These are phyloP conservation scores for Populus trichocarpa DNA, from an alignment of 441 rosid species.

Conservation along the genomic window DNA sequence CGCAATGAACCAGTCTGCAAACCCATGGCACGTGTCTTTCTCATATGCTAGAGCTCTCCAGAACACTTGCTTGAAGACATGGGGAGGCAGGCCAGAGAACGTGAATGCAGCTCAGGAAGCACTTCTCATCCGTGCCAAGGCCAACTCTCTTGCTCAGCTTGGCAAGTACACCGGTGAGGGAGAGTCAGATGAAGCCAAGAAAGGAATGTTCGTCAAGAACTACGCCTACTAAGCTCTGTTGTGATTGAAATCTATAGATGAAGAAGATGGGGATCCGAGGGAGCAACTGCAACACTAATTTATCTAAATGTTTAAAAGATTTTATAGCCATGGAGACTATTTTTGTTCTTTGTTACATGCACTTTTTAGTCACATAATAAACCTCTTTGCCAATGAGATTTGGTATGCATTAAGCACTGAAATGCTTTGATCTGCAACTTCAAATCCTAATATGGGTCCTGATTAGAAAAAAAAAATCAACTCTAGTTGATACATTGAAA, in stretches of 20 bases:
- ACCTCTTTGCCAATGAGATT: constrained; percentile 33
- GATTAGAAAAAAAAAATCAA: too few relatives aligned
- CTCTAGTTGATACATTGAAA: too few relatives aligned
- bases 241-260: background rate
- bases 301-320: constrained; percentile 11
- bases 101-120: constrained; percentile 75
- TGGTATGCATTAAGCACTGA: constrained; percentile 14
- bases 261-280: constrained; percentile 6
- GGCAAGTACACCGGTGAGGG: constrained; percentile 39
- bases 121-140: constrained; percentile 66
- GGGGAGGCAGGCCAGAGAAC: constrained; percentile 86
- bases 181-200: constrained; percentile 93
- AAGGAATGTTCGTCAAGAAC: constrained; percentile 87
- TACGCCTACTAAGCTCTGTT: constrained; percentile 47
- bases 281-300: background rate
- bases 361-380: constrained; percentile 36
- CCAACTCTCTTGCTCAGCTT: constrained; percentile 82
- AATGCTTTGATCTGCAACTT: background rate
- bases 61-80: constrained; percentile 89
- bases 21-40: constrained; percentile 96
- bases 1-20: constrained; percentile 84
- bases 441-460: background rate
- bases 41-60: constrained; percentile 92
- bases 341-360: constrained; percentile 40
- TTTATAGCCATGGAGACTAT: constrained; percentile 39